Conservation (phyloP, 2,329 filamentous ascomycete species). For the Arthrobotrys pseudoclavata region DNA sequence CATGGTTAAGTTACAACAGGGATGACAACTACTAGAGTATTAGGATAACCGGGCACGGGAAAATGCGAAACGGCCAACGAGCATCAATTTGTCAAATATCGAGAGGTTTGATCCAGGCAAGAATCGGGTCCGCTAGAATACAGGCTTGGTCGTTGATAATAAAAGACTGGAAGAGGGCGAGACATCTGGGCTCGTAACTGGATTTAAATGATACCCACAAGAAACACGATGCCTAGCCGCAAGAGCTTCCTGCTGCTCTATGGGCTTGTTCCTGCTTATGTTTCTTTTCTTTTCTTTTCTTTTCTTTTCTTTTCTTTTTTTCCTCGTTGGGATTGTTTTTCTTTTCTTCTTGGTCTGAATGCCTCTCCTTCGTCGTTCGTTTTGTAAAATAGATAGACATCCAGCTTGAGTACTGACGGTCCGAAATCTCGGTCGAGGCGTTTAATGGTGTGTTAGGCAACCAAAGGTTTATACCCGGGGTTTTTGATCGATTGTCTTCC, state of each 20-base stretch:
- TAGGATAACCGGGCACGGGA: conserved; percentile 49
- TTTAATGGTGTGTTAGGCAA: conserved; percentile 18
- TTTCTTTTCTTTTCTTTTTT: not conserved
- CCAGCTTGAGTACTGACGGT: conserved; percentile 10
- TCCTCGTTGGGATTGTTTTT: no score
- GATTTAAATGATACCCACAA: not conserved
- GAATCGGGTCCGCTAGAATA: conserved; percentile 16
- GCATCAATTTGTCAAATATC: conserved; percentile 38
- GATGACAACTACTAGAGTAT: conserved; percentile 56
- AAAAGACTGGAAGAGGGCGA: not conserved
- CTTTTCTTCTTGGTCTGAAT: not conserved
- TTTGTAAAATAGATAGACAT: conserved; percentile 45
- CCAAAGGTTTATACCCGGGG: conserved; percentile 17
- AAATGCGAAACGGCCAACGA: conserved; percentile 9
- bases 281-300: conserved; percentile 12
- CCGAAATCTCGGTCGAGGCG: conserved; percentile 11
- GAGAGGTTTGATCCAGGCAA: conserved; percentile 19
- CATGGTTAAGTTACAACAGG: conserved; percentile 52
- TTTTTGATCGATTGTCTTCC: not conserved
- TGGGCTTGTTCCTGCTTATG: not conserved
- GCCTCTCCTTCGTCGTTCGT: conserved; percentile 6
- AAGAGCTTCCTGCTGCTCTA: not conserved
- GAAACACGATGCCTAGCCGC: not conserved
- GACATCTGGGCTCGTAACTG: not conserved
- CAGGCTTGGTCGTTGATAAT: not conserved